phyloP scores from a whole-genome alignment of 208 protist species.

The Trypanosoma cruzi region DNA sequence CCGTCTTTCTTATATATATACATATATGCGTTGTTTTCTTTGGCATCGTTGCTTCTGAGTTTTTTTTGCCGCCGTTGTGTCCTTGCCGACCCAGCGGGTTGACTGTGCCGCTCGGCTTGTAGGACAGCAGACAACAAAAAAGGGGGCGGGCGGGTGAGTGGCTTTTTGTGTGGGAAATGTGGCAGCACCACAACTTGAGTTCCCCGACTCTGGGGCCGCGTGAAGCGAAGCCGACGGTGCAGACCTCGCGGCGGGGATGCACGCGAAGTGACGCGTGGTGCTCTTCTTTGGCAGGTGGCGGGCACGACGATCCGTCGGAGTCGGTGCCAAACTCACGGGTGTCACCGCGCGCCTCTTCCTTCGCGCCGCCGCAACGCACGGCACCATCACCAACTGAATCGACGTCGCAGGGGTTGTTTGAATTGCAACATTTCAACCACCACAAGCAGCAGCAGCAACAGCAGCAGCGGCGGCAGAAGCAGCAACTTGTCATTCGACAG shows the following conservation, averaged over 20 bases:
- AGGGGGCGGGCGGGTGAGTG: not conserved
- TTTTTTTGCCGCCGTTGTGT: slow-evolving; percentile 1
- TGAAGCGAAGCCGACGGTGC: not conserved
- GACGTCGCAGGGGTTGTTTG: slow-evolving; percentile 1
- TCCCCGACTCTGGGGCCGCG: not conserved
- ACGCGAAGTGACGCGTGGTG: not conserved
- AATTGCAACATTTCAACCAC: not conserved
- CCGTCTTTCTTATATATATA: not conserved
- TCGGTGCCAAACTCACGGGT: slow-evolving; percentile 7
- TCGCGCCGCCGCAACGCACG: not conserved
- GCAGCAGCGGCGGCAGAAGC: not conserved
- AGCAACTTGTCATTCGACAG: slow-evolving; percentile 41
- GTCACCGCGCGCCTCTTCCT: slow-evolving; percentile 4
- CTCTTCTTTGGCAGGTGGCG: not conserved
- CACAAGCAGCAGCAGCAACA: not conserved
- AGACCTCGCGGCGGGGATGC: not conserved
- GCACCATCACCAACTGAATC: not conserved
- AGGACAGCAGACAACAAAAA: not conserved
- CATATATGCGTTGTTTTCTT: not conserved
- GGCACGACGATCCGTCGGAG: not conserved
- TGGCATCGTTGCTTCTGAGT: not conserved
- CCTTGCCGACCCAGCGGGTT: not conserved
- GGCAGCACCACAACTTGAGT: not conserved
- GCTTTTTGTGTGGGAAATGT: not conserved
- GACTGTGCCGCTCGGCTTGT: not conserved